These are phyloP conservation scores for Blastobotrys illinoisensis DNA, from an alignment of 1,139 yeast species.

Conservation along the genomic window DNA sequence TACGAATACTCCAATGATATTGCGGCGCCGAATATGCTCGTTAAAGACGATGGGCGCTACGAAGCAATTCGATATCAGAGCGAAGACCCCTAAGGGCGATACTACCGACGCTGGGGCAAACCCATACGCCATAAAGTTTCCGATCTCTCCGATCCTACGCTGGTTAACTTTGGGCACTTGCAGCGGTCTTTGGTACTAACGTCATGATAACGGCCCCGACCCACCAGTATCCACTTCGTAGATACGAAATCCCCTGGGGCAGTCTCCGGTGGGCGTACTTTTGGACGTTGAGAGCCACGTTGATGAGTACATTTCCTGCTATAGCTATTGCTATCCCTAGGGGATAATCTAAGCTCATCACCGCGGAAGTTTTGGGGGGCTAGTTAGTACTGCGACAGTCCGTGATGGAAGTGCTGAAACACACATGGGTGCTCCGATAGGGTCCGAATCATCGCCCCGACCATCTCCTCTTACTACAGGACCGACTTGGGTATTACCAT, in stretches of 20 bases:
- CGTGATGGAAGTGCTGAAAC: not conserved
- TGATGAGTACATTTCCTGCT: constrained; percentile 34
- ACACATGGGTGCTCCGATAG: not conserved
- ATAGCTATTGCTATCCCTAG: constrained; percentile 35
- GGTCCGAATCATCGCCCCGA: not conserved
- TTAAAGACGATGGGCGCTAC: constrained; percentile 43
- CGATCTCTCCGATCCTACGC: constrained; percentile 35
- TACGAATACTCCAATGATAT: constrained; percentile 35
- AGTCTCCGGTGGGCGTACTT: constrained; percentile 33
- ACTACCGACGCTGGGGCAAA: constrained; percentile 43
- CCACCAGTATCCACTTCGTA: constrained; percentile 36
- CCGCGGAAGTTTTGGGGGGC: not conserved
- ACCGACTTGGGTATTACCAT: too few species aligned
- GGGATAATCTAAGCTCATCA: not conserved
- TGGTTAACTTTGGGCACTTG: not conserved
- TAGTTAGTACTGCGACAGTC: not conserved
- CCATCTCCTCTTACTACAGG: too few species aligned
- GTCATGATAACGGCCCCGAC: constrained; percentile 39
- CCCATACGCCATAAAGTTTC: constrained; percentile 44
- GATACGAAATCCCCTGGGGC: constrained; percentile 16
- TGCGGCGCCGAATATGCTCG: constrained; percentile 32
- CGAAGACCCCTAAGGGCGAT: constrained; percentile 43
- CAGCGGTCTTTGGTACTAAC: constrained; percentile 2
- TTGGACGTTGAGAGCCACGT: constrained; percentile 37
- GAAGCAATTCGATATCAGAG: constrained; percentile 40